Base-by-base conservation (phyloP, 495 filamentous ascomycete species). In the Penicillium fimorum region DNA sequence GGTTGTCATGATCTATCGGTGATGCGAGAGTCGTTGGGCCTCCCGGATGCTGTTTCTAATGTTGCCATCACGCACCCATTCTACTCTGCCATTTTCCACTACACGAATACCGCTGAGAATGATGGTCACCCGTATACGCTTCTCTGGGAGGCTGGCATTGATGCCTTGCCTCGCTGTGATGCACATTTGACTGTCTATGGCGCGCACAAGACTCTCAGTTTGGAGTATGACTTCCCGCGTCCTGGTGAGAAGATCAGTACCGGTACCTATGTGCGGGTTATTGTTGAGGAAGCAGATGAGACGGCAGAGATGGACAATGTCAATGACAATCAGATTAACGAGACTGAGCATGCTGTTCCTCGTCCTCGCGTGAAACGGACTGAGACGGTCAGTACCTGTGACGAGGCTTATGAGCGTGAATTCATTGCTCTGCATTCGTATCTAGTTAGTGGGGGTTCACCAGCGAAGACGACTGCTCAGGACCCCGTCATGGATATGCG, bases 1-100 rank as follows among this genome's bases (percentile, higher is more conserved):
- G 81, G 81, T 6, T 73, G 73, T n/a, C 82, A 85, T 54, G 83
- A 85, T 59, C 62, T 86, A 4, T 77, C 72, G 0, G 49, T 79
- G 7, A 80, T 86, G 77, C 76, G 83, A 0, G 83, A 86, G 62
- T 65, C 72, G 2, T 54, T 86, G 3, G 83, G 83, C 0, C 53
- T 70, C 32, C 67, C 73, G 0, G 72, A 71, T 27, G 70, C 73
- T 0, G 76, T 85, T 0, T 65, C 71, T 2, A 82, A 75, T 13
- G 68, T 78, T 20, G 69, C 70, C 1, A 70, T 78, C 11, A 74
- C 73, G 24, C 63, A 69, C 17, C 78, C 78, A 0, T 78, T 81
- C 54, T 82, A 77, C 56, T 72, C 72, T 2, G 76, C 71, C 3
- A 64, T 78, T 10, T 78, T 82, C 53, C 72, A 79, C 46, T 74